These are phyloP conservation scores for Fusarium secorum DNA, from an alignment of 2,329 filamentous ascomycete species.

Conservation along the genomic window DNA sequence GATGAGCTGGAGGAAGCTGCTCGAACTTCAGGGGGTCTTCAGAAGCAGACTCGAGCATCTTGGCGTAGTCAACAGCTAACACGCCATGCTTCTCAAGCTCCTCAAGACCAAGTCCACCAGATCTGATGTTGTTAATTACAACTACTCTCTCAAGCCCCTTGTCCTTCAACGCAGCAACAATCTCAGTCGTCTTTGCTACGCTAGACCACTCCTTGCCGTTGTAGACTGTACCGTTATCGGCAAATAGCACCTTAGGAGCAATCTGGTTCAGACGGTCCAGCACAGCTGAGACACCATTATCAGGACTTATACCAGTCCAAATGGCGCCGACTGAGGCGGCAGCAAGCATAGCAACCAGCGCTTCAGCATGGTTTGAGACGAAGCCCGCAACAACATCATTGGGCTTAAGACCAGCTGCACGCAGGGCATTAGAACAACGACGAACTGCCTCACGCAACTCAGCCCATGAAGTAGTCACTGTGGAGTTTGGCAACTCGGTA, in stretches of 20 bases:
- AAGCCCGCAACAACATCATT: conserved; percentile 73
- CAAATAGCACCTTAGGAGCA: conserved; percentile 80
- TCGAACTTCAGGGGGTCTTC: conserved; percentile 68
- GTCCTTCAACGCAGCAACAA: conserved; percentile 68
- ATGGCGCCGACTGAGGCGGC: conserved; percentile 83
- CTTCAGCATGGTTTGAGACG: conserved; percentile 88
- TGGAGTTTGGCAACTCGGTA: conserved; percentile 74
- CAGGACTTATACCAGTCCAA: conserved; percentile 93
- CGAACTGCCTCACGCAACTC: conserved; percentile 81
- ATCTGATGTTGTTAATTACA: conserved; percentile 72
- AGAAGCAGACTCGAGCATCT: conserved; percentile 54
- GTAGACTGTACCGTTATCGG: conserved; percentile 88
- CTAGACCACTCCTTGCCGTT: conserved; percentile 91
- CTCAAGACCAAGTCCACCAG: conserved; percentile 53
- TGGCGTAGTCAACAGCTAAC: conserved; percentile 54
- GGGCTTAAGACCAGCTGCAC: conserved; percentile 66
- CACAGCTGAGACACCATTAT: conserved; percentile 90
- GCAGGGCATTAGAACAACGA: conserved; percentile 74
- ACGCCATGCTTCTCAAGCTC: conserved; percentile 52
- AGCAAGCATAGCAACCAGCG: conserved; percentile 87
- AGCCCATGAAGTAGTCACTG: conserved; percentile 71
- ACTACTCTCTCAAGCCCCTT: conserved; percentile 74
- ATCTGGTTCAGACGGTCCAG: conserved; percentile 89
- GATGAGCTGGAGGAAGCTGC: conserved; percentile 83
- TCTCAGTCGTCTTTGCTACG: conserved; percentile 78